Conservation (phyloP, 1,139 yeast species). For the Debaryomycetaceae sp. region DNA sequence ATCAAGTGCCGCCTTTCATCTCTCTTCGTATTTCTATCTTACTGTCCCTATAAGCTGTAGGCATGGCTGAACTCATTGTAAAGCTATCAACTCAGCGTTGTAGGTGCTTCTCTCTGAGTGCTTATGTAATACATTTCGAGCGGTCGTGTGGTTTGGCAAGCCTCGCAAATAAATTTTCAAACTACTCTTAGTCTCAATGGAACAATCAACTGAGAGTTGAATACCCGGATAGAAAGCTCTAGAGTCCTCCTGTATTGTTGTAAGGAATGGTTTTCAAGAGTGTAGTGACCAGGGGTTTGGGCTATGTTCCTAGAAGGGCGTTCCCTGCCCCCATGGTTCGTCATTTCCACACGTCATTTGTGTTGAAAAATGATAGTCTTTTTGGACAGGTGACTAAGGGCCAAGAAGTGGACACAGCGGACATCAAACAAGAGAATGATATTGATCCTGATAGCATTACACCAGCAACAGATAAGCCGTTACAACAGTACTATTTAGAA, state of each 20-base stretch:
- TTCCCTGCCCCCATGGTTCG: conserved; percentile 6
- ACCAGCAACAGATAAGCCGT: conserved; percentile 31
- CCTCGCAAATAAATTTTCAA: background rate
- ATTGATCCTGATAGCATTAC: conserved; percentile 14
- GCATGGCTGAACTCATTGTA: too few relatives aligned
- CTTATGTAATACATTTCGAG: too few relatives aligned
- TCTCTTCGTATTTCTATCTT: too few relatives aligned
- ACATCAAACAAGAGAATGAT: conserved; percentile 10
- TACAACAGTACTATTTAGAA: conserved; percentile 32
- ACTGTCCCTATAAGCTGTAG: too few relatives aligned
- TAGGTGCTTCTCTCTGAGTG: too few relatives aligned
- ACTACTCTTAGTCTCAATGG: background rate
- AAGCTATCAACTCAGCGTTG: too few relatives aligned
- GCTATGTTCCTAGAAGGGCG: background rate
- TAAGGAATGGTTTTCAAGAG: background rate
- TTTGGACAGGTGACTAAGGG: conserved; percentile 28
- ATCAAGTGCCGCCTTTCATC: background rate
- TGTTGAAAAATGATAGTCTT: conserved; percentile 14
- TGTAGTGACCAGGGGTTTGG: background rate
- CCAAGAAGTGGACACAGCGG: conserved; percentile 10
- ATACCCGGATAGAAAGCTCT: background rate
- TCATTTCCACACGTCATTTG: conserved; percentile 9
- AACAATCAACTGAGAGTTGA: background rate
- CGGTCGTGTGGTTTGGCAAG: background rate
- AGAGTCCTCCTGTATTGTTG: too few relatives aligned